A percentile compares a stretch with the other conserved stretches of the same genome.
Evolutionary conservation across 306 rosid genomes (phyloP).

Genomic region (Quercus suber): DNA sequence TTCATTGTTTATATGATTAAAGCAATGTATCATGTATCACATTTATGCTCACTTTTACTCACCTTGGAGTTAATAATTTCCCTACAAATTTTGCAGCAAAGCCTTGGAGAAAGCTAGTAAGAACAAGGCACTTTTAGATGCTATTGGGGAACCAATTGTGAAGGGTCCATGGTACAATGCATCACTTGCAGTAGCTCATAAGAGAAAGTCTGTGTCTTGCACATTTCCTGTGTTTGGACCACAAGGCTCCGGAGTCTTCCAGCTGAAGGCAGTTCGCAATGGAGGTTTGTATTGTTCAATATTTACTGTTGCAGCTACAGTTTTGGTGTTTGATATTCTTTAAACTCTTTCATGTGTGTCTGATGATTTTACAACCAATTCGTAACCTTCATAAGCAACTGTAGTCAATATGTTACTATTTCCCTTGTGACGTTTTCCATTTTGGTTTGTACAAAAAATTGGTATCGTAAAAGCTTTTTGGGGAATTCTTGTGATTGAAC

Average conservation of each 20-base stretch:
- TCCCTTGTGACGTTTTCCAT: background rate
- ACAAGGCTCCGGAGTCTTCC: constrained; percentile 70
- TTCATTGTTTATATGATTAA: no score
- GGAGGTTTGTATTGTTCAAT: constrained; percentile 54
- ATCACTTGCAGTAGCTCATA: constrained; percentile 88
- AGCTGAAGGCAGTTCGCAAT: constrained; percentile 79
- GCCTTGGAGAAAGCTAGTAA: constrained; percentile 75
- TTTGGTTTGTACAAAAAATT: background rate
- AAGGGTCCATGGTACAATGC: constrained; percentile 98
- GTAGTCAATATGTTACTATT: background rate
- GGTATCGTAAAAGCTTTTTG: background rate
- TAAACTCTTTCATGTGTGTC: background rate
- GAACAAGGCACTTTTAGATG: constrained; percentile 62
- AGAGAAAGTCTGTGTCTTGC: constrained; percentile 86
- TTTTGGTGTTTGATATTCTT: background rate
- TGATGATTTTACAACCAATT: background rate
- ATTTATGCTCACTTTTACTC: no score
- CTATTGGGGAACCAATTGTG: constrained; percentile 83
- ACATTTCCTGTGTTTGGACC: constrained; percentile 90
- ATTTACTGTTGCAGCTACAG: background rate
- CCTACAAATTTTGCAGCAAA: constrained; percentile 55
- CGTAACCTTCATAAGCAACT: background rate
- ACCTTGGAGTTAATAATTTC: background rate
- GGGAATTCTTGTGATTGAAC: no score
- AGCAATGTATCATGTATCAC: no score